These are phyloP conservation scores for Fusarium bulbicola DNA, from an alignment of 2,329 filamentous ascomycete genomes.

Conservation along the genomic window DNA sequence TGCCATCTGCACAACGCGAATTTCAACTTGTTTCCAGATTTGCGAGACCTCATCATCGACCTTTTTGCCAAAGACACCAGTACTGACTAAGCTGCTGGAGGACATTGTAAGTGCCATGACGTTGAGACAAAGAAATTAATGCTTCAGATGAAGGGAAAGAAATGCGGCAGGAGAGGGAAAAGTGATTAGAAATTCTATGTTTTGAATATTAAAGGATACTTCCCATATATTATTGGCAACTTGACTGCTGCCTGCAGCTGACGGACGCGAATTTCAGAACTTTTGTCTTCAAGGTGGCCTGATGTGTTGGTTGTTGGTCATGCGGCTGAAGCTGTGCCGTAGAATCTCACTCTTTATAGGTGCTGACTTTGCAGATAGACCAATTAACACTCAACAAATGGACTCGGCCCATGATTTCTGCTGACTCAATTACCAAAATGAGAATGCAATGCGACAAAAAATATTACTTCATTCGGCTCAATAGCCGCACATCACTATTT, in stretches of 20 bases:
- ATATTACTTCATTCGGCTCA: background rate
- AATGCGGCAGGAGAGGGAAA: too few species aligned
- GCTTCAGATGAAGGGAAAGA: background rate
- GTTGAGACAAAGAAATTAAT: too few species aligned
- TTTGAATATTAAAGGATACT: too few species aligned
- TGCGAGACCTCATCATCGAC: background rate
- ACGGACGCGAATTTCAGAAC: background rate
- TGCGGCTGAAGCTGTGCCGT: too few species aligned
- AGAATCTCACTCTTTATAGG: background rate
- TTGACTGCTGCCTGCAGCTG: background rate
- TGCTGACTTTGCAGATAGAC: background rate
- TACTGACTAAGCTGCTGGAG: fast-evolving
- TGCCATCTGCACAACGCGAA: background rate
- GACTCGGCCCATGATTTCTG: background rate
- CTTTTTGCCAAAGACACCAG: background rate
- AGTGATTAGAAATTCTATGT: fast-evolving
- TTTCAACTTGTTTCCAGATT: background rate
- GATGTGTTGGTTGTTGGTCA: background rate
- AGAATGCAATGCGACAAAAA: background rate
- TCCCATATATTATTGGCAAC: fast-evolving
- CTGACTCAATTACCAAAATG: background rate
- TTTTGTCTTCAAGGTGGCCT: background rate
- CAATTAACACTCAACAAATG: background rate
- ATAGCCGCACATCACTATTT: background rate
- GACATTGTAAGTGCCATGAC: background rate